phyloP scores from a whole-genome alignment of 163 green algal species.

The Chloromonas sp. region DNA sequence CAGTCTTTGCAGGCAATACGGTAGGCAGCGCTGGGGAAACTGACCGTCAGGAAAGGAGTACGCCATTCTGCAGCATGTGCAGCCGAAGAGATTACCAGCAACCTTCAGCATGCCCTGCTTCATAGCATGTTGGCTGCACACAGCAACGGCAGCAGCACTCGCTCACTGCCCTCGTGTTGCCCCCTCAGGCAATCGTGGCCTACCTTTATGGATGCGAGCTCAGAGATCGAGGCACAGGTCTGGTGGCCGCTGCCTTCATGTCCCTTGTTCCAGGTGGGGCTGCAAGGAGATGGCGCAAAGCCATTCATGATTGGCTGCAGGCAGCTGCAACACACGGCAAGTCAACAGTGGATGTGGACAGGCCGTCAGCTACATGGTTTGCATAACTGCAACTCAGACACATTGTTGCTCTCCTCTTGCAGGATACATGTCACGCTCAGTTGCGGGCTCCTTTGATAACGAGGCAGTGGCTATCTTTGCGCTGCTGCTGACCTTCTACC shows the following conservation, averaged over 20 bases:
- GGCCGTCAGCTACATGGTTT: no score
- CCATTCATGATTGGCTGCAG: no score
- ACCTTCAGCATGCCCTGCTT: no score
- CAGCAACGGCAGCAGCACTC: not conserved
- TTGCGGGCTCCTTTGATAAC: conserved; percentile 88
- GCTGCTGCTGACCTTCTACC: conserved; percentile 86
- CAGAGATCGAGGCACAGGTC: conserved; percentile 25
- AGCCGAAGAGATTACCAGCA: not conserved
- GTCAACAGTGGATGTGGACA: no score
- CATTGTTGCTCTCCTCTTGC: not conserved
- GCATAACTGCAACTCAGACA: no score
- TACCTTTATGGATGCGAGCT: conserved; percentile 48
- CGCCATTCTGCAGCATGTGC: not conserved
- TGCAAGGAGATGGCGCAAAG: no score
- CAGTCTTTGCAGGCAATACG: conserved; percentile 76
- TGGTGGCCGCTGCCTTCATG: conserved; percentile 81
- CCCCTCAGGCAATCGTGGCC: conserved; percentile 33
- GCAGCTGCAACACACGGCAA: no score
- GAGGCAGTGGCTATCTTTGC: conserved; percentile 91
- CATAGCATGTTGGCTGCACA: not conserved
- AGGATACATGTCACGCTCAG: conserved; percentile 85
- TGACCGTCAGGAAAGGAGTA: no score
- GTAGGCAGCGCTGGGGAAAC: conserved; percentile 5
- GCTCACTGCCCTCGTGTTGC: no score
- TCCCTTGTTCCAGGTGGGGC: conserved; percentile 65